phyloP scores from a whole-genome alignment of 257 asterid genomes.

The Plantago elongata region DNA sequence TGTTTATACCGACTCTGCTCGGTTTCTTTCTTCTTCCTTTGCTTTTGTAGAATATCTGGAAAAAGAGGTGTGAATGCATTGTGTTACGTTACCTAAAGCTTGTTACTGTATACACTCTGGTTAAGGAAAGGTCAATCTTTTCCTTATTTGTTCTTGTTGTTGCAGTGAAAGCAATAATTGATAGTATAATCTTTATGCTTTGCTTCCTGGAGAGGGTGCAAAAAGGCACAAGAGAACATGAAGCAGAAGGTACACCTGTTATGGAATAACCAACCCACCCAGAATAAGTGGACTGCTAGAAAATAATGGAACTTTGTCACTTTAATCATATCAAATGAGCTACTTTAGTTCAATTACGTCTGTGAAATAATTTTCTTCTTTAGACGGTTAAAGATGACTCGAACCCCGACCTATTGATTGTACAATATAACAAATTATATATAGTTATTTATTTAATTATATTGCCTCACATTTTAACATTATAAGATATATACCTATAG shows the following conservation, averaged over 20 bases:
- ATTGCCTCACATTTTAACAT: too few relatives aligned
- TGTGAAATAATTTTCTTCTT: too few relatives aligned
- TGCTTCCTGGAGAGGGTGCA: constrained; percentile 42
- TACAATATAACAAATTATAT: too few relatives aligned
- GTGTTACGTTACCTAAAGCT: constrained; percentile 9
- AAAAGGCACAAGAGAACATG: constrained; percentile 35
- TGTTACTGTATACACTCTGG: constrained; percentile 5
- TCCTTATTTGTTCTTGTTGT: background rate
- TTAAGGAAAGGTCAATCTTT: background rate
- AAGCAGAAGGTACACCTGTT: constrained; percentile 21
- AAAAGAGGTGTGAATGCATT: background rate
- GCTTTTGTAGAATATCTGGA: background rate
- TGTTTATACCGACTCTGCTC: background rate
- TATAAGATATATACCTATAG: too few relatives aligned
- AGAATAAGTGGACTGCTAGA: constrained; percentile 18
- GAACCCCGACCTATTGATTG: too few relatives aligned
- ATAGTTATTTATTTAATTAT: too few relatives aligned
- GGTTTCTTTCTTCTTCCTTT: too few relatives aligned
- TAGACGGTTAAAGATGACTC: too few relatives aligned
- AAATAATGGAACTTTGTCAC: constrained; percentile 22
- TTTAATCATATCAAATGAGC: constrained; percentile 2
- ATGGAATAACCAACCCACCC: constrained; percentile 26
- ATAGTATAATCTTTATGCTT: constrained; percentile 34
- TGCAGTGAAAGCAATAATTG: constrained; percentile 18
- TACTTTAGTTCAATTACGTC: too few relatives aligned